These are phyloP conservation scores for Coniella vitis DNA, from an alignment of 2,329 filamentous ascomycete genomes.

Conservation along the genomic window DNA sequence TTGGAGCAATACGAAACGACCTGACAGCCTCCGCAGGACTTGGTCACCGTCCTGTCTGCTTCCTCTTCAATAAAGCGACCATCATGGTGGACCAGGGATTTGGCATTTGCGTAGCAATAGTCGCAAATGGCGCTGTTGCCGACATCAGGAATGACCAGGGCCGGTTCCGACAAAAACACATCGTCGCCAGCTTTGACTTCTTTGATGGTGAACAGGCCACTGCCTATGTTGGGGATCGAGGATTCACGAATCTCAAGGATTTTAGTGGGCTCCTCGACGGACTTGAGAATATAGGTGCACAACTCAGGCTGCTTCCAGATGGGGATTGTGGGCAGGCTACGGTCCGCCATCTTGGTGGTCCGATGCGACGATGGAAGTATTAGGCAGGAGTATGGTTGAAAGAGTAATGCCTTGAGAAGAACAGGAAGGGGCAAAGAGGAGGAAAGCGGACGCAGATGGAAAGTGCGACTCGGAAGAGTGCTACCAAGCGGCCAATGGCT, in stretches of 20 bases:
- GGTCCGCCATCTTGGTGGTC: constrained; percentile 5
- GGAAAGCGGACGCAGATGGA: no score
- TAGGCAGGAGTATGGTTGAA: neutral
- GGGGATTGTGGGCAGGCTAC: neutral
- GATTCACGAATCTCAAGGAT: constrained; percentile 13
- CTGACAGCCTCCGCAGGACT: constrained; percentile 21
- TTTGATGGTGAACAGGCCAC: constrained; percentile 21
- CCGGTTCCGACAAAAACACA: constrained; percentile 21
- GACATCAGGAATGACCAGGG: constrained; percentile 18
- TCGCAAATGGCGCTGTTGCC: constrained; percentile 20
- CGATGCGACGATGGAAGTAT: neutral
- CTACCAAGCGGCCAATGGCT: no score
- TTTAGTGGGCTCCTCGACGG: neutral
- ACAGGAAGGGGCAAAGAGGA: no score
- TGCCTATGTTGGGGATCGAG: constrained; percentile 18
- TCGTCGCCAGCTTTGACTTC: constrained; percentile 20
- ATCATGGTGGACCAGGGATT: constrained; percentile 6
- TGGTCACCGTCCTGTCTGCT: neutral
- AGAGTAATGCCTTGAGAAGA: neutral
- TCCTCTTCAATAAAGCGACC: constrained; percentile 6
- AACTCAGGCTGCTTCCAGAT: constrained; percentile 11
- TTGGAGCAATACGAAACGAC: constrained; percentile 24
- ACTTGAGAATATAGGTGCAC: constrained; percentile 6
- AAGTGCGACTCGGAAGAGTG: no score
- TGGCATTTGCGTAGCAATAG: constrained; percentile 21